Evolutionary conservation across 345 rosid genomes (phyloP).

Genomic region (Citrus unshiu): DNA sequence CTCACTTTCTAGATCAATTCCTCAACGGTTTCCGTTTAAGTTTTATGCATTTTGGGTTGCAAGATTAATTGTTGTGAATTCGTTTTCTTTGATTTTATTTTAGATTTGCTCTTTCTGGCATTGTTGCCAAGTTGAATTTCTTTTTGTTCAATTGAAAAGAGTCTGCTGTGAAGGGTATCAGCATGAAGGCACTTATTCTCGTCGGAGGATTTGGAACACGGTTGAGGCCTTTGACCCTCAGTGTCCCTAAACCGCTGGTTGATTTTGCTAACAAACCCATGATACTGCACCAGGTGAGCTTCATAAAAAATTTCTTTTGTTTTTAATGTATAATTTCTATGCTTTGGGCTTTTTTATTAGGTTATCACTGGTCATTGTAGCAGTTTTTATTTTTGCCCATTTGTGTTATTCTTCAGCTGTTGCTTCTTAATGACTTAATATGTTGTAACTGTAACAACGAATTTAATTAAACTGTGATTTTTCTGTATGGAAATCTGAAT

Average conservation of each 20-base stretch:
- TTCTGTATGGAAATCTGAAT: not conserved
- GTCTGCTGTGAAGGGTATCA: constrained; percentile 9
- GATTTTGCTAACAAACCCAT: constrained; percentile 86
- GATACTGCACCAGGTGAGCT: constrained; percentile 71
- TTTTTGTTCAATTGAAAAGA: not conserved
- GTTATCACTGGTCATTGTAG: no score
- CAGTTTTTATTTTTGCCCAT: no score
- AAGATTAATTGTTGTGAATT: not conserved
- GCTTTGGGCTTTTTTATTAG: no score
- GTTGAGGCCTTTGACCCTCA: constrained; percentile 77
- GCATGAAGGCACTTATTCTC: constrained; percentile 77
- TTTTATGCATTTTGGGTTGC: no score
- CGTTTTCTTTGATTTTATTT: not conserved
- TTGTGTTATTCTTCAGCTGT: not conserved
- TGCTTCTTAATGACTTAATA: not conserved
- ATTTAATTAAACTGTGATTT: not conserved
- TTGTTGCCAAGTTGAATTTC: not conserved
- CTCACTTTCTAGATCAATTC: not conserved
- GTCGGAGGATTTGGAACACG: constrained; percentile 83
- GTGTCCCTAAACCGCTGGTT: constrained; percentile 73
- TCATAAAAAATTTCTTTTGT: not conserved
- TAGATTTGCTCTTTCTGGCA: not conserved
- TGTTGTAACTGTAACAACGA: not conserved
- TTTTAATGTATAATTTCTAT: not conserved
- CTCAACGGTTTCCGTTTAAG: no score